Conservation (phyloP, 1,139 yeast species). For the Pichia sp. region DNA sequence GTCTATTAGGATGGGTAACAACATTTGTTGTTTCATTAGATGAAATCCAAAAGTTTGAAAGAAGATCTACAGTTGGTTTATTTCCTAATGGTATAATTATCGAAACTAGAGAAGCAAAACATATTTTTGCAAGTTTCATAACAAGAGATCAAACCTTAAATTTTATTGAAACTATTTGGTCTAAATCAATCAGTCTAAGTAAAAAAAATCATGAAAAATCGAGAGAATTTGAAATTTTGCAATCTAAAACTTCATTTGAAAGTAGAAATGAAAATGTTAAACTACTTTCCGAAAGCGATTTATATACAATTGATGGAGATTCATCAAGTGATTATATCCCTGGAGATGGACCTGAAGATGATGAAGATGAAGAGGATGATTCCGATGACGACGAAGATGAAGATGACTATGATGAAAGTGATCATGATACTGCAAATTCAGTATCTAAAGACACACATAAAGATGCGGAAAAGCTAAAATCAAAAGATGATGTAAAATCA, state of each 20-base stretch:
- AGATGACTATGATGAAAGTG: slow-evolving; percentile 2
- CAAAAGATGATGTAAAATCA: slow-evolving; percentile 4
- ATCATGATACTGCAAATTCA: background rate
- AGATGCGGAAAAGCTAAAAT: background rate
- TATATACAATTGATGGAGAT: slow-evolving; percentile 35
- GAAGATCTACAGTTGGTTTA: slow-evolving; percentile 77
- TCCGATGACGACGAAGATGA: slow-evolving; percentile 9
- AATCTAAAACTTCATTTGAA: slow-evolving; percentile 11
- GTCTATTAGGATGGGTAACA: slow-evolving; percentile 89
- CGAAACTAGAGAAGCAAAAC: slow-evolving; percentile 62
- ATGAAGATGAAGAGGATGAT: slow-evolving; percentile 20
- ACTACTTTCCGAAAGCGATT: slow-evolving; percentile 28
- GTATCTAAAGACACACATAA: too few species aligned
- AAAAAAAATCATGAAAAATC: slow-evolving; percentile 22
- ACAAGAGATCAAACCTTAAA: slow-evolving; percentile 76
- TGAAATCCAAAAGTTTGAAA: slow-evolving; percentile 70
- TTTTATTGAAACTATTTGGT: slow-evolving; percentile 60
- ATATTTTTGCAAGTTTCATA: slow-evolving; percentile 80
- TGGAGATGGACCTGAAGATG: slow-evolving; percentile 15
- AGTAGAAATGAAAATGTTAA: slow-evolving; percentile 4
- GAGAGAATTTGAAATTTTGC: slow-evolving; percentile 19
- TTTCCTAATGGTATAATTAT: slow-evolving; percentile 86
- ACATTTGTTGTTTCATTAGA: slow-evolving; percentile 64
- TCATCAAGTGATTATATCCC: slow-evolving; percentile 10
- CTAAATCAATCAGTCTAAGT: slow-evolving; percentile 29